Percentiles rank a stretch among this genome's conserved stretches.
These are phyloP conservation scores for Penicillium dipodomyicola DNA, from an alignment of 495 filamentous ascomycete genomes.

Conservation along the genomic window DNA sequence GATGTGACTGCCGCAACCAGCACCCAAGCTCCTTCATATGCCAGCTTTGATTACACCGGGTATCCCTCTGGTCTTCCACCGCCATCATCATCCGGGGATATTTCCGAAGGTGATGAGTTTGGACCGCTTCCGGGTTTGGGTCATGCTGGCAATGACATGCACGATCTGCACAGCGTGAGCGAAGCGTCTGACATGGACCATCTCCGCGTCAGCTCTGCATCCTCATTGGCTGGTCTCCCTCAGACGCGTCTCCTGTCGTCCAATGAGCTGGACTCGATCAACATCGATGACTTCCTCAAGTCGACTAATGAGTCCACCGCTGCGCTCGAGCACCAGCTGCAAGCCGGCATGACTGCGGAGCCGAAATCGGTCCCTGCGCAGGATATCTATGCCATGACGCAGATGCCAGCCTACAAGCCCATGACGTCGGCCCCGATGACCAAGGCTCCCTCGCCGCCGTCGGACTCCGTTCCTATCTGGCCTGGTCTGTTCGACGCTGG, in stretches of 20 bases:
- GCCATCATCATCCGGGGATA: constrained; percentile 72
- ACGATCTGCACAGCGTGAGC: constrained; percentile 50
- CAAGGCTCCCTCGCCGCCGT: constrained; percentile 27
- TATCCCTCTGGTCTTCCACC: constrained; percentile 48
- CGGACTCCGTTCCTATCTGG: constrained; percentile 41
- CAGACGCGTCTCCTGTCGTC: constrained; percentile 51
- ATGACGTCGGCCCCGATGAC: constrained; percentile 17
- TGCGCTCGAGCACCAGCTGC: constrained; percentile 47
- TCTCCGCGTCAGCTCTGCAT: constrained; percentile 51
- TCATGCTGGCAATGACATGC: constrained; percentile 35
- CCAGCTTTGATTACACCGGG: constrained; percentile 62
- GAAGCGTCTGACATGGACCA: constrained; percentile 55
- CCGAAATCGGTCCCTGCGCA: constrained; percentile 36
- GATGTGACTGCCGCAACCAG: constrained; percentile 61
- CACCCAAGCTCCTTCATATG: constrained; percentile 68
- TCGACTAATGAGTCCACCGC: constrained; percentile 48
- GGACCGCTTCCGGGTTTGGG: constrained; percentile 41
- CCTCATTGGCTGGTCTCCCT: constrained; percentile 53
- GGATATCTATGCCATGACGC: constrained; percentile 37
- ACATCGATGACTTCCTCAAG: constrained; percentile 63
- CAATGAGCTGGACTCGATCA: constrained; percentile 56
- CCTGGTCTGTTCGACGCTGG: constrained; percentile 38
- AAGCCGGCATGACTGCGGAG: constrained; percentile 44
- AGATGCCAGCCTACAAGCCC: constrained; percentile 28
- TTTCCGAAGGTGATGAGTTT: constrained; percentile 71